Evolutionary conservation across 805 yeast genomes (phyloP), one percentile per base, ranked within the genome.

Genomic region (Metschnikowia noctiluminum): DNA sequence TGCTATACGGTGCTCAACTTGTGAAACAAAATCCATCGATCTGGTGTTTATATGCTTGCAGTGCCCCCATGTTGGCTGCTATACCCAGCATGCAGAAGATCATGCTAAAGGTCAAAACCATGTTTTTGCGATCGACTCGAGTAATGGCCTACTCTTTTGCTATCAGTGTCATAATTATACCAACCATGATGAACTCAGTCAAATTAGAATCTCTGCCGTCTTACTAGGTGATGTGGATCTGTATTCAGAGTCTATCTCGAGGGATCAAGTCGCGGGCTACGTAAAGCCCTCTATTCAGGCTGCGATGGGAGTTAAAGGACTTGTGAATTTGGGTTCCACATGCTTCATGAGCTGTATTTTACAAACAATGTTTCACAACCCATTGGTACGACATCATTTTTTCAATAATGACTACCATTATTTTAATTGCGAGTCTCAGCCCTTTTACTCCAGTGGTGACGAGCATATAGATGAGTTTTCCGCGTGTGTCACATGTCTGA

Each of bases 331-430:
- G 84, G 99, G 99, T 0, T 87, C 99, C 0, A 94, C 99, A 0
- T 94, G 99, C 70, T 94, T 89, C 70, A 92, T 94, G 89, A 87
- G 96, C 57, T 86, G 92, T 35, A 82, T 91, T n/a, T 68, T 94
- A 37, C 99, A 94, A 69, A 81, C 95, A 0, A 69, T 92, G 44
- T 73, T 94, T 38, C 99, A 94, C 65, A 94, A 94, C 62, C 98
- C 99, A 7, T 75, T 89, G 49, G 78, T 94, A 38, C 79, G 92
- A 50, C 80, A 83, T 59, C 85, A 84, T 54, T 90, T 88, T 59
- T 75, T 94, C 63, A 74, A 83, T 54, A 69, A 67, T 27, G 96
- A 91, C 38, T 74, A 78, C 35, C 96, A 89, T 67, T 70, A 61
- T 49, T 76, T 75, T 58, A 69, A 79, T 55, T 82, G 89, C 58